Percentiles rank a stretch among this genome's conserved stretches.
These are phyloP conservation scores for Ambrosia hybrid DNA, from an alignment of 140 eudicot species.

Conservation along the genomic window DNA sequence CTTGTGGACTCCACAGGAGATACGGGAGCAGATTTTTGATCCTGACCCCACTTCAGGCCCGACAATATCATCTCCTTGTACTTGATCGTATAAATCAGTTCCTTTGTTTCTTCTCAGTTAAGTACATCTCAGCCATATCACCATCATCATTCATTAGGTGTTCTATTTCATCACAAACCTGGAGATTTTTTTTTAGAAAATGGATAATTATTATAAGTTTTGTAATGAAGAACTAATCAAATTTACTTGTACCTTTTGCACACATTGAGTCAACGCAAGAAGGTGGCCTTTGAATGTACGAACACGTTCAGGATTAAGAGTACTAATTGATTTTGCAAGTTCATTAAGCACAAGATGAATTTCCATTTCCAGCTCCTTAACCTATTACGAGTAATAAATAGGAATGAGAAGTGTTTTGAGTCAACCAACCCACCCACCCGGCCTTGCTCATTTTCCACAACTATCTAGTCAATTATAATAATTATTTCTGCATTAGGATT, in stretches of 20 bases:
- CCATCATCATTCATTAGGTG: slow-evolving; percentile 99
- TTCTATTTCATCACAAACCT: slow-evolving; percentile 91
- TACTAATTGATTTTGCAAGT: slow-evolving; percentile 88
- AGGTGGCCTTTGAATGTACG: slow-evolving; percentile 96
- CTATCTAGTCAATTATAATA: background rate
- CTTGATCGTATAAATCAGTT: slow-evolving; percentile 56
- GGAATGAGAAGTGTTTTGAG: too few relatives aligned
- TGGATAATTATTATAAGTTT: slow-evolving; percentile 1
- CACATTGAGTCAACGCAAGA: slow-evolving; percentile 91
- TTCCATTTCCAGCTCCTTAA: slow-evolving; percentile 85
- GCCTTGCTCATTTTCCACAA: slow-evolving; percentile 8
- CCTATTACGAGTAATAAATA: slow-evolving; percentile 39
- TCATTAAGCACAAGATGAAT: slow-evolving; percentile 97
- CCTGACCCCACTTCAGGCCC: slow-evolving; percentile 36
- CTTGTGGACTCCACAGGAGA: slow-evolving; percentile 78
- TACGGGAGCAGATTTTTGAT: slow-evolving; percentile 83
- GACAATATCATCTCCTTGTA: slow-evolving; percentile 32
- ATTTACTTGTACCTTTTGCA: slow-evolving; percentile 69
- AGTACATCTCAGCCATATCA: slow-evolving; percentile 99
- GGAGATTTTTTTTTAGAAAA: slow-evolving; percentile 9
- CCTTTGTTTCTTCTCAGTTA: slow-evolving; percentile 90
- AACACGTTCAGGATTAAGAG: slow-evolving; percentile 90
- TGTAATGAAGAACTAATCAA: background rate
- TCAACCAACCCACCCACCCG: background rate
- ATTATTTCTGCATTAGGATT: background rate